Evolutionary conservation across 2,329 filamentous ascomycete species (phyloP).

Genomic region (Balansia obtecta): DNA sequence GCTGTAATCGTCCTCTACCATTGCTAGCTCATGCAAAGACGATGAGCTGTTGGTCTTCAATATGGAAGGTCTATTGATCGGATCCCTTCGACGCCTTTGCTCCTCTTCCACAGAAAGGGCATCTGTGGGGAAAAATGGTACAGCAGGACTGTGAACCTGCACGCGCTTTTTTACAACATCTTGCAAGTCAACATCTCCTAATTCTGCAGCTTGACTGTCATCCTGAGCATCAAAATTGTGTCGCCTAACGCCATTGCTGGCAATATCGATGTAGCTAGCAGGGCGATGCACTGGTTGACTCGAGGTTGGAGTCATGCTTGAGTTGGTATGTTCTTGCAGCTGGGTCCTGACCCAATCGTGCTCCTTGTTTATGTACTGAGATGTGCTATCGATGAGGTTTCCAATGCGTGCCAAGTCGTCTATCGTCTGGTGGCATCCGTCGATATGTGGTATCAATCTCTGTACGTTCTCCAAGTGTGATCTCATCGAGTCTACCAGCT

Average conservation of each 20-base stretch:
- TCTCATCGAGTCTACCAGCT: constrained; percentile 14
- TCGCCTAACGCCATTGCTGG: not conserved
- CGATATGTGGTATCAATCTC: constrained; percentile 13
- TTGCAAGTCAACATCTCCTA: not conserved
- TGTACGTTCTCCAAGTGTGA: constrained; percentile 14
- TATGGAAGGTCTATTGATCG: constrained; percentile 20
- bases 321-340: constrained; percentile 6
- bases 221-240: not conserved
- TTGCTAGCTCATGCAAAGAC: constrained; percentile 7
- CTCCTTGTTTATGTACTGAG: constrained; percentile 17
- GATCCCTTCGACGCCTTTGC: constrained; percentile 21
- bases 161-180: constrained; percentile 3
- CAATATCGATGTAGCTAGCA: not conserved
- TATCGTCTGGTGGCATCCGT: constrained; percentile 14
- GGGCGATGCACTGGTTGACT: not conserved
- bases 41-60: constrained; percentile 14
- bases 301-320: not conserved
- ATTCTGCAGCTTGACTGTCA: not conserved
- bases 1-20: not conserved
- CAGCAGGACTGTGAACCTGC: constrained; percentile 7
- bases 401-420: constrained; percentile 16
- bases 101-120: constrained; percentile 24
- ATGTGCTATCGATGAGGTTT: constrained; percentile 16
- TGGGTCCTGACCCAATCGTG: constrained; percentile 17
- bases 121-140: constrained; percentile 11